Base-by-base conservation (phyloP, 306 rosid genomes). In the Ormosia emarginata region DNA sequence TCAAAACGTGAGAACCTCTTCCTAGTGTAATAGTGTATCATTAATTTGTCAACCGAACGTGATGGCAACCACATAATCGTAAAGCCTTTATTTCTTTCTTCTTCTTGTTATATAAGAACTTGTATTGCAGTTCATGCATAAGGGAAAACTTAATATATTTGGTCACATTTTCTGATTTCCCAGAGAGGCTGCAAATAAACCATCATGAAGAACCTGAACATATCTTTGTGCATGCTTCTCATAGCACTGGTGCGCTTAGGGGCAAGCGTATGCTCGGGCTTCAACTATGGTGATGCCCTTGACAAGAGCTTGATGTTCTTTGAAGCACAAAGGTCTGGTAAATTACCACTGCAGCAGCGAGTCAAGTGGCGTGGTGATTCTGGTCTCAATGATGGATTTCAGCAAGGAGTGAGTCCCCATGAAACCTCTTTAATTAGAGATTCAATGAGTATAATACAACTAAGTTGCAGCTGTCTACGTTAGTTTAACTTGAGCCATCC, bases 261-360 rank as follows among this genome's bases (percentile, higher is more conserved):
- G 4, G 82, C 55, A 18, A 81, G 86, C 67, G 6, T 71, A 75
- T 33, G 75, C 44, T 67, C 34, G 0, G 80, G 80, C 2, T 66
- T 86, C 80, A 84, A 89, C 87, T 94, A 92, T 29, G 92, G 92
- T 3, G 92, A 86, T 8, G 98, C 97, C 13, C 84, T 92, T 32
- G 97, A 92, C 84, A 84, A 91, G 85, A 92, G 90, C 50, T 88
- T 94, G 75, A 50, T 88, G 93, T 94, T 90, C 83, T 86, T 94
- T 6, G 94, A 94, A 85, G 97, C 97, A 3, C 98, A 94, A 15
- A 84, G 94, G 78, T 94, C 97, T 1, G 98, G 98, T 9, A 91
- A 92, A 57, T 76, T 92, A 65, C 91, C 93, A 8, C 8, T 24
- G 4, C 80, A 76, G 41, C 91, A 85, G 57, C 85, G 88, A 14